Base-by-base conservation (phyloP, 257 asterid genomes). In the Lycium barbarum region DNA sequence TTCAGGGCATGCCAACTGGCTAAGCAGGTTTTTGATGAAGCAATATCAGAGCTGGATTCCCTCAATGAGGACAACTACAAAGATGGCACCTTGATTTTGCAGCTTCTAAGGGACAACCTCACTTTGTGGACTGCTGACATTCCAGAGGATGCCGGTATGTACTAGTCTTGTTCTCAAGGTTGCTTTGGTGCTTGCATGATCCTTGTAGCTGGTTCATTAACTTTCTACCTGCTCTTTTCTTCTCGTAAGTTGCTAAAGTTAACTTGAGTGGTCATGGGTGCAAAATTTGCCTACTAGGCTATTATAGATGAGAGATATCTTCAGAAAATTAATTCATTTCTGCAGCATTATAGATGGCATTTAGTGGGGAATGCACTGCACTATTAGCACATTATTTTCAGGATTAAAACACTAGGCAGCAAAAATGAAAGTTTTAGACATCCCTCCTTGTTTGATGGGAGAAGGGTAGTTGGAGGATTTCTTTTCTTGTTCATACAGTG, bases 121-220 rank as follows among this genome's bases (percentile, higher is more conserved):
- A 83, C 85, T n/a, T 83, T 83, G 51, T 83, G 85, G 85, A 83
- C 85, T 1, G 10, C 85, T 53, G 85, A 83, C 62, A 83, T 83
- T 43, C 80, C 85, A 12, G 85, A 67, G 53, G 85, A 83, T 51
- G 79, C 66, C 66, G 85, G 85, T 67, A 51, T 63, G 20, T 67
- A 17, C 35, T 2, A 3, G 70, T 40, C 0, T 18, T 62, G 2
- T 61, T 59, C 74, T 43, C 76, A 6, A 13, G 74, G 84, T 20
- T 43, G 84, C 57, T 72, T 72, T 72, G 58, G n/a, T 72, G 10
- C 7, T 20, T 72, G 15, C n/a, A 45, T 72, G n/a, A 72, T 45
- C 3, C 18, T 72, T 3, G 11, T 45, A 45, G 80, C 58, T 5
- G 80, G n/a, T 73, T 73, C 80, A 45, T 47, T 73, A 74, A 49